Conservation (phyloP, 2,329 filamentous ascomycete species). For the Fusarium sp. region DNA sequence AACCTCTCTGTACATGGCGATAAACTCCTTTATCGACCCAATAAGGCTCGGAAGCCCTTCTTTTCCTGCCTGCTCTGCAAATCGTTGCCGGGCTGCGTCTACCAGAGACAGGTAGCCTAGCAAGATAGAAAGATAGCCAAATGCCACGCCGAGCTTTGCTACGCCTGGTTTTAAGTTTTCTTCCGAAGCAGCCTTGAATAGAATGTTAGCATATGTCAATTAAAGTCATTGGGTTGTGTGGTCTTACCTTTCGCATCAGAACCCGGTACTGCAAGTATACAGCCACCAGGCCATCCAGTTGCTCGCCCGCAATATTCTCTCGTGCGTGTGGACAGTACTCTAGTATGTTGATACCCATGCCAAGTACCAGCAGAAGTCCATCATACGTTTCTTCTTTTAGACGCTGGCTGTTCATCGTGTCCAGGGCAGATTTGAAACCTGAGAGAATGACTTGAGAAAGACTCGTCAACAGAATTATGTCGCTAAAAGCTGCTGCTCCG, state of each 20-base stretch:
- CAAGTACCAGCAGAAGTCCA: conserved; percentile 80
- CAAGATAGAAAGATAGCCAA: conserved; percentile 87
- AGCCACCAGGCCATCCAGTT: conserved; percentile 70
- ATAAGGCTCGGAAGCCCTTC: conserved; percentile 61
- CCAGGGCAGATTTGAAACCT: conserved; percentile 62
- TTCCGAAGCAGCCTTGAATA: conserved; percentile 71
- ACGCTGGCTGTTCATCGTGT: conserved; percentile 61
- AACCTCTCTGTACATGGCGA: conserved; percentile 62
- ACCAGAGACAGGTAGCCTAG: conserved; percentile 82
- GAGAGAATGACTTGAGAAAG: conserved; percentile 64
- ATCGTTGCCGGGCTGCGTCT: conserved; percentile 56
- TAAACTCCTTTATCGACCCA: conserved; percentile 67
- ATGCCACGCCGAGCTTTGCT: conserved; percentile 81
- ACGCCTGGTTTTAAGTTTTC: conserved; percentile 85
- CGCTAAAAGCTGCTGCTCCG: conserved; percentile 76
- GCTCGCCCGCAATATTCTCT: conserved; percentile 50
- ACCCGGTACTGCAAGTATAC: conserved; percentile 77
- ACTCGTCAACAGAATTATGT: conserved; percentile 64
- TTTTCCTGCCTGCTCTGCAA: conserved; percentile 57
- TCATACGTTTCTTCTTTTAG: conserved; percentile 69
- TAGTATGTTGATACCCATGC: conserved; percentile 87
- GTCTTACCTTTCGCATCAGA: conserved; percentile 74
- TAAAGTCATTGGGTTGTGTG: neutral
- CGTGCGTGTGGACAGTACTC: conserved; percentile 78
- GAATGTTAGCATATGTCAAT: conserved; percentile 11